phyloP scores from a whole-genome alignment of 352 stramenopile species.

The Poterioochromonas sp. region DNA sequence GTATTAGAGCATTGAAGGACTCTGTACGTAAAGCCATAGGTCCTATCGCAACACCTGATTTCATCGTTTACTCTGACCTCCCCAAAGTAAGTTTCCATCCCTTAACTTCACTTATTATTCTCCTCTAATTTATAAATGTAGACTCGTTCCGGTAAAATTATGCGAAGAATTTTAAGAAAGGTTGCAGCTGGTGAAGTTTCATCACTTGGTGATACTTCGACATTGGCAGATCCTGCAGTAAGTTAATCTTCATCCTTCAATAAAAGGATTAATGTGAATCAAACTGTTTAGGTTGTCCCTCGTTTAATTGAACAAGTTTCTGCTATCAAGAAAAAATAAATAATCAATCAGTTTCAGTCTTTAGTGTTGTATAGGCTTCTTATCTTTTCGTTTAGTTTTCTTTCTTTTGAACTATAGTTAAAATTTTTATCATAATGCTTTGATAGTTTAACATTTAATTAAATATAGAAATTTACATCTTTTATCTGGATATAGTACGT shows the following conservation, averaged over 20 bases:
- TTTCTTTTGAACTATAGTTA: too few relatives aligned
- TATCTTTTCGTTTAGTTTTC: too few relatives aligned
- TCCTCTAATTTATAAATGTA: conserved; percentile 50
- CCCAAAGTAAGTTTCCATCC: conserved; percentile 72
- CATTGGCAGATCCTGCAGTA: conserved; percentile 86
- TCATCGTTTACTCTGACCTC: conserved; percentile 78
- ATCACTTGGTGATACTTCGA: conserved; percentile 86
- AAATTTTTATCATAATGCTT: too few relatives aligned
- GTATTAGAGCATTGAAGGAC: conserved; percentile 45
- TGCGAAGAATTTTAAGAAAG: conserved; percentile 95
- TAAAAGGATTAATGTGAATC: too few relatives aligned
- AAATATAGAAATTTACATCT: too few relatives aligned
- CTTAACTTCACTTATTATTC: background rate
- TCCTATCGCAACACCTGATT: conserved; percentile 87
- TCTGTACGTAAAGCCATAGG: conserved; percentile 82
- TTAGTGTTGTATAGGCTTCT: too few relatives aligned
- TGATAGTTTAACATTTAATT: too few relatives aligned
- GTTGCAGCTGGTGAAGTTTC: conserved; percentile 68
- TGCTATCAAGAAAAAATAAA: too few relatives aligned
- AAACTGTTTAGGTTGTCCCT: too few relatives aligned
- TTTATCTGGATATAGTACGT: too few relatives aligned
- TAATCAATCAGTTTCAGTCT: too few relatives aligned
- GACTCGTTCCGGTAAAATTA: conserved; percentile 90
- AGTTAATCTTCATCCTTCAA: conserved; percentile 51
- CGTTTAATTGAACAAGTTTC: too few relatives aligned